Evolutionary conservation across 768 basidiomycete species (phyloP).

Genomic region (Boletus fagicola): DNA sequence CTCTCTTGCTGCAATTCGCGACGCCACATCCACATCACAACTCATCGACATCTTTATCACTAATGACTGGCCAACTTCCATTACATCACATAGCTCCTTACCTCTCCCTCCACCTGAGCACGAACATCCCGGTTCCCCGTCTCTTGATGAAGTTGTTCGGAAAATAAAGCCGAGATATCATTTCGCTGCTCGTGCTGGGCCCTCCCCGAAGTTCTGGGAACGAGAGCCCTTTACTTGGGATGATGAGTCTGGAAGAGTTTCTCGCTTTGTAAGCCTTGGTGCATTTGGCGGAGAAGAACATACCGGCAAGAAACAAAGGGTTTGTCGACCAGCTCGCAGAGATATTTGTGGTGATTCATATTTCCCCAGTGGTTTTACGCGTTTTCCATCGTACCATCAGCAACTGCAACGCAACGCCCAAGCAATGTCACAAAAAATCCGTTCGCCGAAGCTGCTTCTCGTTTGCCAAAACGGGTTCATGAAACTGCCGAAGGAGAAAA

Average conservation of each 20-base stretch:
- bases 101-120: constrained; percentile 47
- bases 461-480: constrained; percentile 52
- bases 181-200: constrained; percentile 65
- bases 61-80: constrained; percentile 69
- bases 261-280: constrained; percentile 80
- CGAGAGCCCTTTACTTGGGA: constrained; percentile 89
- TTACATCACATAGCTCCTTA: constrained; percentile 59
- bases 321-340: constrained; percentile 38
- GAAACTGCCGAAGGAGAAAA: constrained; percentile 52
- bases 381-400: constrained; percentile 72
- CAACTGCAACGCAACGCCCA: constrained; percentile 44
- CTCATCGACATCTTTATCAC: constrained; percentile 80
- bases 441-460: constrained; percentile 45
- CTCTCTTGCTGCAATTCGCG: constrained; percentile 67
- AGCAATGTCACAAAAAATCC: constrained; percentile 71
- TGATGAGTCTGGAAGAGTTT: constrained; percentile 61
- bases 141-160: constrained; percentile 63
- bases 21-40: constrained; percentile 58
- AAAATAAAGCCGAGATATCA: constrained; percentile 84
- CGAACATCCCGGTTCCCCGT: constrained; percentile 45
- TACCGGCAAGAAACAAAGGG: constrained; percentile 77
- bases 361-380: constrained; percentile 91
- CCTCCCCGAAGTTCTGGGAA: constrained; percentile 88
- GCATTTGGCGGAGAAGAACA: constrained; percentile 71
- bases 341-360: constrained; percentile 9